Conservation (phyloP, 768 basidiomycete species). For the Trametes elegans region DNA sequence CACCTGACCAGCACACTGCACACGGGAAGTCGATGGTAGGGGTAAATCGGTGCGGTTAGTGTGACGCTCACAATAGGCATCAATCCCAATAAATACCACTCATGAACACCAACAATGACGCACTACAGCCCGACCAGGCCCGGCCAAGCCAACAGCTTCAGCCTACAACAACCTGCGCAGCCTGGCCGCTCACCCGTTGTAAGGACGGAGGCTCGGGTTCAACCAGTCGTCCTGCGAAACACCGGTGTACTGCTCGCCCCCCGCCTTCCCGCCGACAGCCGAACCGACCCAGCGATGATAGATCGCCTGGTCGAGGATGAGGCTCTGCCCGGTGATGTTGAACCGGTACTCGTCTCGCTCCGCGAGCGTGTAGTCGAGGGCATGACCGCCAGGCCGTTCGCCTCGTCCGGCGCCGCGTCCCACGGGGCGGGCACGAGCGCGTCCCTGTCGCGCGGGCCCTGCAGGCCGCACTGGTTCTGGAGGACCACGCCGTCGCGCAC, state of each 20-base stretch:
- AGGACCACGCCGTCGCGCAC: conserved; percentile 22
- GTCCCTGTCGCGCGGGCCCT: conserved; percentile 19
- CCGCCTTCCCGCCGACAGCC: conserved; percentile 12
- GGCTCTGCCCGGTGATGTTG: conserved; percentile 19
- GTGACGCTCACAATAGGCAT: no score
- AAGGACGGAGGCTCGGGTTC: conserved; percentile 12
- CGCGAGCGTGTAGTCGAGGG: conserved; percentile 23
- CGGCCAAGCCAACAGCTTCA: no score
- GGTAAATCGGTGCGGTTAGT: no score
- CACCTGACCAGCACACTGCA: no score
- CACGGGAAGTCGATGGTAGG: no score
- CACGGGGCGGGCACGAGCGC: conserved; percentile 19
- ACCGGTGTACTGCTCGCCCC: conserved; percentile 5
- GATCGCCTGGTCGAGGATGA: conserved; percentile 20
- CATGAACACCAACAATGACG: no score
- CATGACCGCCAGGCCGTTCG: conserved; percentile 20
- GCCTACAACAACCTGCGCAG: not conserved
- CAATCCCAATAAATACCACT: no score
- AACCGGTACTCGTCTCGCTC: conserved; percentile 24
- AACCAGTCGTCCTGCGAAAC: conserved; percentile 14
- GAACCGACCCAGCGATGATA: conserved; percentile 29
- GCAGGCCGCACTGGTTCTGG: conserved; percentile 28
- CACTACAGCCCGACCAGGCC: no score
- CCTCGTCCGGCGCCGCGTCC: conserved; percentile 14
- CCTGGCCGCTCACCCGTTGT: not conserved